Conservation (phyloP, 805 yeast genomes). For the Saturnispora saitoi region DNA sequence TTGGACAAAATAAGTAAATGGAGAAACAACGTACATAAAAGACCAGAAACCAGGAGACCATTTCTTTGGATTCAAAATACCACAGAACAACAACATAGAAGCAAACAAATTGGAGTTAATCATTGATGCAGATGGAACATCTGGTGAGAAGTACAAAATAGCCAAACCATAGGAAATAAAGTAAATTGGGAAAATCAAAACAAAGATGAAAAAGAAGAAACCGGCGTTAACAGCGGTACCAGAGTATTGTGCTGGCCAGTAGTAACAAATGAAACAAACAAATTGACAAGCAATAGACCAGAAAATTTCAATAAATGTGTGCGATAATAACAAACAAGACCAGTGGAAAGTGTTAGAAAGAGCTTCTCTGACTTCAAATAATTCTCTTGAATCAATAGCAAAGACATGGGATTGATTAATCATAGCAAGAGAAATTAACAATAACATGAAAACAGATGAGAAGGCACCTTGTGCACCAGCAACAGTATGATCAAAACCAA, state of each 20-base stretch:
- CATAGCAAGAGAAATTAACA: constrained; percentile 51
- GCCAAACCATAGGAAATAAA: constrained; percentile 47
- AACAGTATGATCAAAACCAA: constrained; percentile 42
- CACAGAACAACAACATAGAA: constrained; percentile 55
- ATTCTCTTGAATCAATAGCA: constrained; percentile 47
- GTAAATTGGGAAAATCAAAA: constrained; percentile 37
- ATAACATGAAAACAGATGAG: constrained; percentile 45
- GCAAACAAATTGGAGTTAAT: constrained; percentile 48
- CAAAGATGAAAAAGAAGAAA: constrained; percentile 31
- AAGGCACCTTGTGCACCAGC: constrained; percentile 51
- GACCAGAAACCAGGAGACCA: constrained; percentile 75
- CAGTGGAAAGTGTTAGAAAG: constrained; percentile 67
- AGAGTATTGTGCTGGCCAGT: constrained; percentile 30
- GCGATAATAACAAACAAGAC: constrained; percentile 47
- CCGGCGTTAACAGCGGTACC: constrained; percentile 38
- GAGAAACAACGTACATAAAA: constrained; percentile 67
- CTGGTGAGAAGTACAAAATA: constrained; percentile 50
- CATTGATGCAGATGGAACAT: constrained; percentile 59
- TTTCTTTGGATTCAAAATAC: constrained; percentile 50
- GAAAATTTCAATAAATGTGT: constrained; percentile 51
- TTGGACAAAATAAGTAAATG: constrained; percentile 61
- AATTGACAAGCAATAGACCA: constrained; percentile 45
- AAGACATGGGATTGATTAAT: constrained; percentile 58
- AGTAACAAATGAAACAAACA: constrained; percentile 35
- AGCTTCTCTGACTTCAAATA: constrained; percentile 62